These are phyloP conservation scores for Sinapis alba DNA, from an alignment of 441 rosid genomes.

Conservation along the genomic window DNA sequence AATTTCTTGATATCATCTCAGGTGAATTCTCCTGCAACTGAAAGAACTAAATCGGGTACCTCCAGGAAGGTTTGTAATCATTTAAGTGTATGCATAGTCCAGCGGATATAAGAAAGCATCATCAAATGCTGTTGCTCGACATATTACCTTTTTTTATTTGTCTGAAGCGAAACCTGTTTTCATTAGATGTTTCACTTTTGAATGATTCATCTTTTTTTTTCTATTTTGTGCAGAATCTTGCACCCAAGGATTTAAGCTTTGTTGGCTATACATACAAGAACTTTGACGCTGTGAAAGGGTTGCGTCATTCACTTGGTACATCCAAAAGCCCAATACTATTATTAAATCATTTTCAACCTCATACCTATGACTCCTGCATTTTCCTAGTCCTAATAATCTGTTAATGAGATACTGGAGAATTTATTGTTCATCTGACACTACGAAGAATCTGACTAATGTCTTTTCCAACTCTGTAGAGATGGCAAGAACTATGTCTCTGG, in stretches of 20 bases:
- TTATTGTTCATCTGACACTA: constrained; percentile 1
- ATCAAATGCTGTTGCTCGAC: not conserved
- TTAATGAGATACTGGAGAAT: not conserved
- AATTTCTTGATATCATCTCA: constrained; percentile 40
- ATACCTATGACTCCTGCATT: constrained; percentile 1
- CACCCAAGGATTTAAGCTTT: constrained; percentile 91
- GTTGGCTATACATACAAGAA: constrained; percentile 99
- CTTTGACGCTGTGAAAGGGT: constrained; percentile 92
- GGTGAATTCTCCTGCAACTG: constrained; percentile 76
- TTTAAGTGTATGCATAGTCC: constrained; percentile 10
- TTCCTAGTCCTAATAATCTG: not conserved
- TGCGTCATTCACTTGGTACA: constrained; percentile 69
- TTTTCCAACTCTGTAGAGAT: constrained; percentile 35
- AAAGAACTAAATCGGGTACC: constrained; percentile 76
- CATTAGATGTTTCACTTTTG: constrained; percentile 3
- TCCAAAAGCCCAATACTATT: not conserved
- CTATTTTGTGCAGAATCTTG: constrained; percentile 59
- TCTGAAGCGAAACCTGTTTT: constrained; percentile 3
- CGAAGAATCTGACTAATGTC: constrained; percentile 24
- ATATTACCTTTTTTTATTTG: not conserved
- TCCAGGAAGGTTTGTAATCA: constrained; percentile 81
- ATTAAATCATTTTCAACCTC: constrained; percentile 15
- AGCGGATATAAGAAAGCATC: constrained; percentile 7
- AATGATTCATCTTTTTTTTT: constrained; percentile 11
- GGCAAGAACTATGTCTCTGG: constrained; percentile 44